Evolutionary conservation across 1,284 basidiomycete species (phyloP).

Genomic region (Trametes polyzona): DNA sequence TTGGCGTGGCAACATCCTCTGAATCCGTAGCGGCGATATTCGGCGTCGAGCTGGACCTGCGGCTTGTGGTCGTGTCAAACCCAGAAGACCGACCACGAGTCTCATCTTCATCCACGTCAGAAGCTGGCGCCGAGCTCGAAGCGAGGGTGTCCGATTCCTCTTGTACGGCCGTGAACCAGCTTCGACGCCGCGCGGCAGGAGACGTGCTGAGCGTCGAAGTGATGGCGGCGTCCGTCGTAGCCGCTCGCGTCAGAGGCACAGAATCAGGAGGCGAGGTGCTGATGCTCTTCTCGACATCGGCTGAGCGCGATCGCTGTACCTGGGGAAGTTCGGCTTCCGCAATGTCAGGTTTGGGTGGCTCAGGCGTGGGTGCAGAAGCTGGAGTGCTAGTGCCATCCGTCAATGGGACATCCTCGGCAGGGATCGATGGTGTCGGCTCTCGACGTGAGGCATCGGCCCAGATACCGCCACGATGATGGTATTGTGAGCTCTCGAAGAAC

Average conservation of each 20-base stretch:
- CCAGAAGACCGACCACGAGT: conserved; percentile 15
- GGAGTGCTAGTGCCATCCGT: conserved; percentile 27
- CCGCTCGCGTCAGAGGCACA: conserved; percentile 20
- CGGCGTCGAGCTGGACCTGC: conserved; percentile 18
- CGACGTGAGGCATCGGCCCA: conserved; percentile 79
- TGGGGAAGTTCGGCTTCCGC: conserved; percentile 28
- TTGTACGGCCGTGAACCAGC: conserved; percentile 41
- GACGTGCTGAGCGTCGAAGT: conserved; percentile 20
- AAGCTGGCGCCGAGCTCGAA: conserved; percentile 6
- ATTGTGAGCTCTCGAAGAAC: conserved; percentile 84
- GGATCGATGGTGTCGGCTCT: conserved; percentile 35
- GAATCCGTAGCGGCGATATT: not conserved
- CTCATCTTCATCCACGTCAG: conserved; percentile 15
- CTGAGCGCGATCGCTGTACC: conserved; percentile 37
- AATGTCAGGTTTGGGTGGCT: conserved; percentile 22
- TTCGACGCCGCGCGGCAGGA: conserved; percentile 35
- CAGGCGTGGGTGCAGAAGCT: conserved; percentile 26
- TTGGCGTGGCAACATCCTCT: not conserved
- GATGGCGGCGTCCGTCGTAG: conserved; percentile 21
- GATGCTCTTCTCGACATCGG: conserved; percentile 25
- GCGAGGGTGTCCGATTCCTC: conserved; percentile 32
- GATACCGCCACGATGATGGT: conserved; percentile 83
- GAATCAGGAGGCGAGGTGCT: conserved; percentile 13
- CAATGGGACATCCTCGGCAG: conserved; percentile 14
- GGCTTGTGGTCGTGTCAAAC: conserved; percentile 1